Base-by-base conservation (phyloP, 2,329 filamentous ascomycete species). In the Neonectria hederae region DNA sequence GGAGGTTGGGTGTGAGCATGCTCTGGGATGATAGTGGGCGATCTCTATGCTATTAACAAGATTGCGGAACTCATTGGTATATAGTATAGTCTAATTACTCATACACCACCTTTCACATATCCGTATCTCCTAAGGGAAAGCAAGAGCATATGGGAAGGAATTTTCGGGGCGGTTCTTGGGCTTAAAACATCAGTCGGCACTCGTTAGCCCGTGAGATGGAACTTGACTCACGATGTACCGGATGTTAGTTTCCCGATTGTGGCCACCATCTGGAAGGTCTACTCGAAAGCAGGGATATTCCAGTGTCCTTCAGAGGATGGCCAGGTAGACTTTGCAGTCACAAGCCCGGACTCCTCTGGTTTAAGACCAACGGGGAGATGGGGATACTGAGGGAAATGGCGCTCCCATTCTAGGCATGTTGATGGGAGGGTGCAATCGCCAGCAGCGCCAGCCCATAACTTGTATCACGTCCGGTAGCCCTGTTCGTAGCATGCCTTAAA, bases 141-240 rank as follows among this genome's bases (percentile, higher is more conserved):
- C 55, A 63, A n/a, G 56, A 22, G 35, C 46, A 32, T 9, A 59
- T 55, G 2, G 63, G 59, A 19, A 54, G 63, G 22, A 49, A 54
- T 9, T 30, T 45, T 46, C 49, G 54, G 5, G 51, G 51, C 13
- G 43, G 53, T 9, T 45, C 63, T 38, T 62, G 54, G 13, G 59
- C 17, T 10, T 49, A 28, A 49, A 58, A 62, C 38, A 58, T 58
- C 17, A 65, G 17, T 6, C 58, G 26, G 21, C 58, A 62, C 43
- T 65, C 54, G 51, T 65, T 35, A 38, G 59, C 58, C 24, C 59
- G 63, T n/a, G 40, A 28, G 5, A 62, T 62, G 1, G 26, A 54
- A 10, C 2, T 26, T n/a, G 30, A n/a, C n/a, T 55, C 43, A 17
- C 7, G 21, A 13, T 4, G 19, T 24, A 26, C 2, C 17, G 17